These are phyloP conservation scores for Cornus kousa DNA, from an alignment of 148 eudicot genomes.

Conservation along the genomic window DNA sequence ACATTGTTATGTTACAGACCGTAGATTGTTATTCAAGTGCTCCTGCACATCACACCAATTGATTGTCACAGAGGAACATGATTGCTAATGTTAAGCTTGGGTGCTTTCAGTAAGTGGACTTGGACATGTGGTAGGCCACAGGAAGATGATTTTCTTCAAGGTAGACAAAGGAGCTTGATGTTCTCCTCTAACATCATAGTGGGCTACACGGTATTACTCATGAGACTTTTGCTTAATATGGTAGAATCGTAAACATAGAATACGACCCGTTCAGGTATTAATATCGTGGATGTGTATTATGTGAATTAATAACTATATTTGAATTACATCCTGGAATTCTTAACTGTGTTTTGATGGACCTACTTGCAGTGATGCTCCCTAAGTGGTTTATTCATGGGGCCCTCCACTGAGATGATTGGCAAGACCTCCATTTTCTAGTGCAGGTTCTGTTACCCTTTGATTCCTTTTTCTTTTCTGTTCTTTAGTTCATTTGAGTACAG, in stretches of 20 bases:
- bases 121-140: background rate
- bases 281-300: background rate
- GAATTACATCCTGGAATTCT: constrained; percentile 11
- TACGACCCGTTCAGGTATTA: background rate
- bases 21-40: background rate
- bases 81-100: background rate
- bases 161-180: background rate
- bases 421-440: constrained; percentile 25
- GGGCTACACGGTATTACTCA: background rate
- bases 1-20: background rate
- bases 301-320: background rate
- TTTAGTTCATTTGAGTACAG: background rate
- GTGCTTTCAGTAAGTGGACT: background rate
- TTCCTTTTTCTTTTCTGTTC: background rate
- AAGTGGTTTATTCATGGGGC: constrained; percentile 29
- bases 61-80: background rate
- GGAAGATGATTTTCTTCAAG: background rate
- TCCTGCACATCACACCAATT: background rate
- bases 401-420: constrained; percentile 21
- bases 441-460: constrained; percentile 20
- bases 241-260: no score
- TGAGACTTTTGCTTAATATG: background rate
- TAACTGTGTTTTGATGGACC: constrained; percentile 11
- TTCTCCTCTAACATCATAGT: background rate
- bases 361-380: constrained; percentile 24